phyloP scores from a whole-genome alignment of 768 basidiomycete species.

The Tylopilus sp. region DNA sequence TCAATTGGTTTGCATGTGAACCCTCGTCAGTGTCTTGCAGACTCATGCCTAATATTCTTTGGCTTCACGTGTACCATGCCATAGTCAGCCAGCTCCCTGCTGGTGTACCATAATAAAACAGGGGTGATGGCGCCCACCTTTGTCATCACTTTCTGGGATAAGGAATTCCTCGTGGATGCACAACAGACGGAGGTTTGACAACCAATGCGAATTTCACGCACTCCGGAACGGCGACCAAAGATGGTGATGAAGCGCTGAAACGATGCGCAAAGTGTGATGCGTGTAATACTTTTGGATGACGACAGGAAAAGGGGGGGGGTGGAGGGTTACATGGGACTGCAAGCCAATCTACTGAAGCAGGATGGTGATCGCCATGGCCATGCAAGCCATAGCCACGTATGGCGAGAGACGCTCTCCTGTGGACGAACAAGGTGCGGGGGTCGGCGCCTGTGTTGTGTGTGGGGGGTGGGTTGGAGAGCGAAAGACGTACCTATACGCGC shows the following conservation, averaged over 20 bases:
- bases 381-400: slow-evolving; percentile 90
- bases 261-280: neutral
- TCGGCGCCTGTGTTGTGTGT: neutral
- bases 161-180: neutral
- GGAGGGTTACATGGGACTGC: neutral
- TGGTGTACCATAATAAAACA: neutral
- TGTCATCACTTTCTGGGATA: neutral
- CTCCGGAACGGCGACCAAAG: neutral
- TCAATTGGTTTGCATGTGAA: neutral
- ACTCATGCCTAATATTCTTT: neutral
- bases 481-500: slow-evolving; percentile 83
- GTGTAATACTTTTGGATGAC: neutral
- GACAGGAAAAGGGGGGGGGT: neutral
- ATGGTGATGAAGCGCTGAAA: neutral
- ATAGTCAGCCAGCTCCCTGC: neutral
- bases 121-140: neutral
- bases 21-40: neutral
- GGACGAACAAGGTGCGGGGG: neutral
- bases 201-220: neutral
- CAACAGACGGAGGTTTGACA: neutral
- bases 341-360: slow-evolving; percentile 37
- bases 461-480: too few relatives aligned
- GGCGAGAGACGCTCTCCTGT: slow-evolving; percentile 93
- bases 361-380: slow-evolving; percentile 86
- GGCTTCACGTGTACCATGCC: neutral